Evolutionary conservation across 2,329 filamentous ascomycete species (phyloP).

Genomic region (Cladosporium sp.): DNA sequence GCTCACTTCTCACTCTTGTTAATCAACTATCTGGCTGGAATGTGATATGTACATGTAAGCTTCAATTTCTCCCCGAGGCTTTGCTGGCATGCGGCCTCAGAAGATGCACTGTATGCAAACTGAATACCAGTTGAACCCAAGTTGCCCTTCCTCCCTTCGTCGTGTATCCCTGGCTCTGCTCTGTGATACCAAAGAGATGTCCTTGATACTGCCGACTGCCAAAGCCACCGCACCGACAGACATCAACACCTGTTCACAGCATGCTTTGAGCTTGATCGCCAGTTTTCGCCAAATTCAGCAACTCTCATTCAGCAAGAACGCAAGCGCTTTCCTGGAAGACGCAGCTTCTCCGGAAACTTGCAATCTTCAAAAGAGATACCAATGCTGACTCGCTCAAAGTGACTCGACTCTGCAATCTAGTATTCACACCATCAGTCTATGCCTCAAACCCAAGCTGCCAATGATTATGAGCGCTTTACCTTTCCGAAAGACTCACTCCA

Average conservation of each 20-base stretch:
- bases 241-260: not conserved
- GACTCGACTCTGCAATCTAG: not conserved
- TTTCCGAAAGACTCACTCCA: not conserved
- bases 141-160: too few relatives aligned
- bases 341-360: not conserved
- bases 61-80: not conserved
- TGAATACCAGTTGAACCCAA: too few relatives aligned
- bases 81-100: not conserved
- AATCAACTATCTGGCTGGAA: not conserved
- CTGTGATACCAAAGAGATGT: not conserved
- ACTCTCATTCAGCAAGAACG: too few relatives aligned
- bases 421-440: not conserved
- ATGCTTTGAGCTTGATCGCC: too few relatives aligned
- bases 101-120: not conserved
- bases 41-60: not conserved
- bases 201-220: not conserved
- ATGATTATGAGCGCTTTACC: not conserved
- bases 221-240: not conserved
- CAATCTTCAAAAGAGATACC: too few relatives aligned
- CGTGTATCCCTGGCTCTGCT: not conserved
- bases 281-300: too few relatives aligned
- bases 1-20: not conserved
- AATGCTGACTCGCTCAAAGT: not conserved
- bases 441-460: not conserved
- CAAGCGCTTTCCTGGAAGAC: too few relatives aligned